Evolutionary conservation across 345 rosid species (phyloP).

Genomic region (Populus deltoides): DNA sequence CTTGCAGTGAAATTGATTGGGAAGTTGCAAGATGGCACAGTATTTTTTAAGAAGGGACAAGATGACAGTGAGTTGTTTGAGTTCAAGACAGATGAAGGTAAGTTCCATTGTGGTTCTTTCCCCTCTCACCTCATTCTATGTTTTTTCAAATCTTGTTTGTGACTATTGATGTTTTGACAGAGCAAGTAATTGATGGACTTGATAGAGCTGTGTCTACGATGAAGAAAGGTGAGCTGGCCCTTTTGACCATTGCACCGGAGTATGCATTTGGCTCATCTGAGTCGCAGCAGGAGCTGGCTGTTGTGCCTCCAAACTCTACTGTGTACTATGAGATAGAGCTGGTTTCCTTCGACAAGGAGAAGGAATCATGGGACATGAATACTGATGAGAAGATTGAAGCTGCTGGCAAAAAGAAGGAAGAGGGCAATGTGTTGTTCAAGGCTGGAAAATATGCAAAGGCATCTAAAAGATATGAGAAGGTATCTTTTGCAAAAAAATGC

Average conservation of each 20-base stretch:
- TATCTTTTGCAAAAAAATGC: conserved; percentile 4
- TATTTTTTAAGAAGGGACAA: conserved; percentile 74
- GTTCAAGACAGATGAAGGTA: conserved; percentile 90
- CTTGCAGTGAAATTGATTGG: conserved; percentile 79
- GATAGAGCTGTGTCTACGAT: conserved; percentile 73
- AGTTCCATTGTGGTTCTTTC: neutral
- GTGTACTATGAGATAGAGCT: conserved; percentile 71
- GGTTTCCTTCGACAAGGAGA: conserved; percentile 79
- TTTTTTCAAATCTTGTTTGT: too few species aligned
- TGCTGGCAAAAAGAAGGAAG: conserved; percentile 89
- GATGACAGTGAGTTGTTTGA: conserved; percentile 64
- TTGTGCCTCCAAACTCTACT: conserved; percentile 73
- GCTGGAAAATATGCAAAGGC: conserved; percentile 76
- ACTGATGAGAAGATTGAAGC: conserved; percentile 86
- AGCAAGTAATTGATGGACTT: conserved; percentile 88
- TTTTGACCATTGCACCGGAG: conserved; percentile 65
- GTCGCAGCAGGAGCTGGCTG: conserved; percentile 72
- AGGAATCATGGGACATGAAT: conserved; percentile 96
- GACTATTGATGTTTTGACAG: conserved; percentile 29
- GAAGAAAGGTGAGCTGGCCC: conserved; percentile 91
- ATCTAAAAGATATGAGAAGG: conserved; percentile 91
- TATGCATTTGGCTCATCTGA: conserved; percentile 76
- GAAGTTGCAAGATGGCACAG: conserved; percentile 73
- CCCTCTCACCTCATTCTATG: neutral
- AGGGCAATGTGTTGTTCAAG: conserved; percentile 77